Conservation (phyloP, 2,329 filamentous ascomycete genomes). For the Aaosphaeria pasadenensis region DNA sequence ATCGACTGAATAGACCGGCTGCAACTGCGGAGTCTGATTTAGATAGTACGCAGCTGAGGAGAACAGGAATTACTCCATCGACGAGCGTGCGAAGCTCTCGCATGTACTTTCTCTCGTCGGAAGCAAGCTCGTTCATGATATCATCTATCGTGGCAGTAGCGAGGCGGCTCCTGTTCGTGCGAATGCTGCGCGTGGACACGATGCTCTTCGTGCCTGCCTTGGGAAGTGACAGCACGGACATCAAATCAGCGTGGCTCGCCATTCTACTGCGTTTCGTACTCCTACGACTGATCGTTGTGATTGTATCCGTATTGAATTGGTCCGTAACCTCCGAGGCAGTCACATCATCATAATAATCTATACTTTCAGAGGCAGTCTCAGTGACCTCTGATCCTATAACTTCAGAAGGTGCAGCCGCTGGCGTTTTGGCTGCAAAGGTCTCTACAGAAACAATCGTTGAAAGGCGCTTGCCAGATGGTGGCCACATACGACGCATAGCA, state of each 20-base stretch:
- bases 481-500: slow-evolving; percentile 45
- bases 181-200: slow-evolving; percentile 73
- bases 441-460: slow-evolving; percentile 60
- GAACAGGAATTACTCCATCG: slow-evolving; percentile 89
- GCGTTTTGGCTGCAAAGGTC: slow-evolving; percentile 42
- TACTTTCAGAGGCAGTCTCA: slow-evolving; percentile 16
- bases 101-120: slow-evolving; percentile 84
- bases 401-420: slow-evolving; percentile 25
- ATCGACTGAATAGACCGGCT: slow-evolving; percentile 65
- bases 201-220: slow-evolving; percentile 64
- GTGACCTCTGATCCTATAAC: slow-evolving; percentile 22
- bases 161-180: slow-evolving; percentile 66
- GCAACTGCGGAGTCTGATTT: slow-evolving; percentile 64
- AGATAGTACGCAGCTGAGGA: slow-evolving; percentile 79
- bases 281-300: slow-evolving; percentile 44
- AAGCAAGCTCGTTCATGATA: slow-evolving; percentile 73
- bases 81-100: slow-evolving; percentile 90
- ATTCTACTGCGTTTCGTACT: slow-evolving; percentile 60
- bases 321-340: slow-evolving; percentile 28
- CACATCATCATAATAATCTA: slow-evolving; percentile 13
- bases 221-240: slow-evolving; percentile 83
- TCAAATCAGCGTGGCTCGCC: slow-evolving; percentile 89
- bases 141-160: slow-evolving; percentile 69
- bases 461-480: slow-evolving; percentile 53
- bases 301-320: slow-evolving; percentile 28